These are phyloP conservation scores for Micractinium sp. DNA, from an alignment of 139 green algal genomes.

Conservation along the genomic window DNA sequence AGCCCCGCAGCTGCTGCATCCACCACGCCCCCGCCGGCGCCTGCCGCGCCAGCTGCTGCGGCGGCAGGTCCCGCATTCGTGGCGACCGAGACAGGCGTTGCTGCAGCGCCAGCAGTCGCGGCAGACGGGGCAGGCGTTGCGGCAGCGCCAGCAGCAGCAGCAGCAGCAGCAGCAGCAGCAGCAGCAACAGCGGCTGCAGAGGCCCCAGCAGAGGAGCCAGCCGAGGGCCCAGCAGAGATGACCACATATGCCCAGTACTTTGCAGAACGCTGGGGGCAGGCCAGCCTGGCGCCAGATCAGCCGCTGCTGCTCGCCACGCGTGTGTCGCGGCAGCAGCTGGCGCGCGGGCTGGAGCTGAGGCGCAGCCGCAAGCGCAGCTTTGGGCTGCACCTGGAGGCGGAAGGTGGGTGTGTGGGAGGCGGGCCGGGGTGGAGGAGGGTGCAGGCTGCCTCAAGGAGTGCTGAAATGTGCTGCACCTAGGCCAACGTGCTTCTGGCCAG, in stretches of 20 bases:
- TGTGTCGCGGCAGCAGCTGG: slow-evolving; percentile 31
- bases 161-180: not conserved
- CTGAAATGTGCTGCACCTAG: too few relatives aligned
- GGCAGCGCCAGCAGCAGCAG: not conserved
- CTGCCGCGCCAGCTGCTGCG: not conserved
- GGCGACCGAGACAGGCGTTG: too few relatives aligned
- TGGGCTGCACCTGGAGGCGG: not conserved
- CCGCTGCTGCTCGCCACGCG: slow-evolving; percentile 31
- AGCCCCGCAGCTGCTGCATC: not conserved
- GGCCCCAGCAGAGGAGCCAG: not conserved
- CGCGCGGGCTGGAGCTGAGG: slow-evolving; percentile 2
- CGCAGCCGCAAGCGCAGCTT: not conserved
- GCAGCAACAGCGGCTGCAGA: not conserved
- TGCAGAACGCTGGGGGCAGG: slow-evolving; percentile 30
- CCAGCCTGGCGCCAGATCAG: slow-evolving; percentile 25
- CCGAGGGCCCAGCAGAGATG: not conserved
- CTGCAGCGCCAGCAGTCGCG: not conserved
- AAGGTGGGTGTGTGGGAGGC: not conserved
- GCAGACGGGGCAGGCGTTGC: not conserved
- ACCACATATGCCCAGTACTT: slow-evolving; percentile 37
- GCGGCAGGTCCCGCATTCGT: too few relatives aligned
- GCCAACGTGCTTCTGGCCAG: too few relatives aligned
- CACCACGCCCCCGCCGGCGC: not conserved
- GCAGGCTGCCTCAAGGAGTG: not conserved
- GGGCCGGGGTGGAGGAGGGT: not conserved